Base-by-base conservation (phyloP, 2,329 filamentous ascomycete species). In the Talaromyces sp. region DNA sequence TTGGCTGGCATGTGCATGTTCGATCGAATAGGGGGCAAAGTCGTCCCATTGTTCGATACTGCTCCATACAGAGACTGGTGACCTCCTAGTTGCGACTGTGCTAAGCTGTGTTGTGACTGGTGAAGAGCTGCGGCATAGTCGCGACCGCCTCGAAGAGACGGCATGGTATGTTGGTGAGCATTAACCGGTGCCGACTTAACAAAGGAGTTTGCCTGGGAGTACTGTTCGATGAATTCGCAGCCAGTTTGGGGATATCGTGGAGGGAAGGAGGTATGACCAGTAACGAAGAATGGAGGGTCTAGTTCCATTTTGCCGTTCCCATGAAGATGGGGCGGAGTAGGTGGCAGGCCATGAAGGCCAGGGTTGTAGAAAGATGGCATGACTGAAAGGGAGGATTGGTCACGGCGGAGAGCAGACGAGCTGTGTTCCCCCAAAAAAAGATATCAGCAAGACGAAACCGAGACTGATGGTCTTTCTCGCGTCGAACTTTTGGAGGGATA, bases 171-270 rank as follows among this genome's bases (percentile, higher is more conserved):
- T 14, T 68, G 67, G 64, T 76, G 73, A 37, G 71, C 42, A 59
- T 71, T 72, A 70, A 77, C 71, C 63, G 75, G 63, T 60, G 67
- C 69, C 21, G 72, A 71, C 65, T 75, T 77, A 61, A 70, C 67
- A 67, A 78, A 80, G 63, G 73, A 74, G 60, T 72, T 65, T n/a
- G 75, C 73, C 65, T 79, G 76, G n/a, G 76, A 75, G 67, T 78
- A 80, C 67, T 79, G 75, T 63, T 80, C 79, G 66, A 76, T 76
- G 67, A 78, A 79, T 59, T 80, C 79, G 67, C 73, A 76, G 57
- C 77, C 75, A 58, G 71, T 78, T 68, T 78, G 76, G 57, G 75
- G 71, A 67, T 78, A 78, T 59, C 77, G 76, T 63, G 75, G 72
- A 54, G 76, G 74, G 62, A 77, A 80, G 55, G 73, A 73, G 50